Conservation (phyloP, 768 basidiomycete genomes). For the Tremella mesenterica region DNA sequence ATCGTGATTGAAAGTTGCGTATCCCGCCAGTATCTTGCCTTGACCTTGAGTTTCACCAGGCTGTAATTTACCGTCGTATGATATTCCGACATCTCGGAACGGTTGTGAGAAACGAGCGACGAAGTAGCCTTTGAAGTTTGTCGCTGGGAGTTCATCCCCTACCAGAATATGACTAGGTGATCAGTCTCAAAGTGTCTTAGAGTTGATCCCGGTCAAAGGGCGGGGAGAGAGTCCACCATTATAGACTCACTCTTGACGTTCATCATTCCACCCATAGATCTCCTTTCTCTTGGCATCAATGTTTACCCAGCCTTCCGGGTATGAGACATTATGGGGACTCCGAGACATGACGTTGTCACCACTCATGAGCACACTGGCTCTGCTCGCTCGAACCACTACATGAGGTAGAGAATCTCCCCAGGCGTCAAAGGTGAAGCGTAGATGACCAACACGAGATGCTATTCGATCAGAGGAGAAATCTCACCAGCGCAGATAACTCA, state of each 20-base stretch:
- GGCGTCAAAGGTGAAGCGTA: slow-evolving; percentile 58
- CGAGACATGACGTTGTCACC: slow-evolving; percentile 21
- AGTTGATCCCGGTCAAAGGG: slow-evolving; percentile 10
- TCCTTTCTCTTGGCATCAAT: slow-evolving; percentile 49
- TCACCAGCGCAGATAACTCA: slow-evolving; percentile 5
- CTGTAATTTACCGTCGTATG: slow-evolving; percentile 48
- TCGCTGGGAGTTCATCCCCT: slow-evolving; percentile 31
- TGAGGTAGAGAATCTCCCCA: slow-evolving; percentile 48
- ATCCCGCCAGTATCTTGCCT: slow-evolving; percentile 52
- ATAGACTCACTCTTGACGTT: slow-evolving; percentile 64
- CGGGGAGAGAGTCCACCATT: too few relatives aligned
- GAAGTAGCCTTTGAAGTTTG: slow-evolving; percentile 49
- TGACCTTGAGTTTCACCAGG: slow-evolving; percentile 39
- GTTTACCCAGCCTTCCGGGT: slow-evolving; percentile 51
- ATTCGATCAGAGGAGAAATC: neutral
- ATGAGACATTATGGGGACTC: slow-evolving; percentile 49
- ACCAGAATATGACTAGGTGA: slow-evolving; percentile 21
- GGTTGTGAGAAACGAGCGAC: slow-evolving; percentile 45
- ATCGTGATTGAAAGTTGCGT: slow-evolving; percentile 33
- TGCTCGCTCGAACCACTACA: slow-evolving; percentile 59
- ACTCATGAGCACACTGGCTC: slow-evolving; percentile 55
- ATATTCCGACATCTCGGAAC: slow-evolving; percentile 50
- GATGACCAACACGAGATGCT: slow-evolving; percentile 69
- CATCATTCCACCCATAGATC: slow-evolving; percentile 59
- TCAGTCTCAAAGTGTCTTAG: neutral